A percentile compares a stretch with the other conserved stretches of the same genome.
Evolutionary conservation across 805 yeast genomes (phyloP).

Genomic region (Dipodascus geniculatus): DNA sequence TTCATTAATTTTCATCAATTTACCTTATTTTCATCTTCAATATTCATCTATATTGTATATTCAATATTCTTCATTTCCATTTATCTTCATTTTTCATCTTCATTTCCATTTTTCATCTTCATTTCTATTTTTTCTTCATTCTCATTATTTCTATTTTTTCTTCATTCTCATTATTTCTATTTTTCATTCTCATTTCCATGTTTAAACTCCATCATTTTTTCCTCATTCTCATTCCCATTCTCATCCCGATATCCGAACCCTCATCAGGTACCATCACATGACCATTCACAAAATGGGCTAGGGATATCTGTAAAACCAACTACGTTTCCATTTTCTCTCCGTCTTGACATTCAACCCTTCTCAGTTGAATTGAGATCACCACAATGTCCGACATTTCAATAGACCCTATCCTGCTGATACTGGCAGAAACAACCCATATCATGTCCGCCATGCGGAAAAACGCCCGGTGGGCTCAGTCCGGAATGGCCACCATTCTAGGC

Average conservation of each 20-base stretch:
- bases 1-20: too few species aligned
- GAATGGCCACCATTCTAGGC: slow-evolving; percentile 78
- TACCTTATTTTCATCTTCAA: too few species aligned
- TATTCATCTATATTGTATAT: too few species aligned
- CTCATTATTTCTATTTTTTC: background rate
- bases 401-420: slow-evolving; percentile 71
- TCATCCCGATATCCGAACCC: too few species aligned
- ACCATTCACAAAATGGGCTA: slow-evolving; percentile 1
- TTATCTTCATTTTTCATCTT: too few species aligned
- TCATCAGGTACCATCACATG: background rate
- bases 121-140: background rate
- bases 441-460: slow-evolving; percentile 85
- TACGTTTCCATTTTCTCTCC: background rate
- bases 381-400: slow-evolving; percentile 30
- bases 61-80: background rate
- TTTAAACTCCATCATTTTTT: too few species aligned
- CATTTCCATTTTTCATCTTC: background rate
- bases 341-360: background rate
- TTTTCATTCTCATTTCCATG: background rate
- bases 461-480: slow-evolving; percentile 62
- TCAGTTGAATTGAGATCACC: background rate
- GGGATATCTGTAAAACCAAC: background rate
- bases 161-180: background rate
- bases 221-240: background rate
- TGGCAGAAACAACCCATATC: slow-evolving; percentile 78